These are phyloP conservation scores for Hirsutella minnesotensis DNA, from an alignment of 2,329 filamentous ascomycete species.

Conservation along the genomic window DNA sequence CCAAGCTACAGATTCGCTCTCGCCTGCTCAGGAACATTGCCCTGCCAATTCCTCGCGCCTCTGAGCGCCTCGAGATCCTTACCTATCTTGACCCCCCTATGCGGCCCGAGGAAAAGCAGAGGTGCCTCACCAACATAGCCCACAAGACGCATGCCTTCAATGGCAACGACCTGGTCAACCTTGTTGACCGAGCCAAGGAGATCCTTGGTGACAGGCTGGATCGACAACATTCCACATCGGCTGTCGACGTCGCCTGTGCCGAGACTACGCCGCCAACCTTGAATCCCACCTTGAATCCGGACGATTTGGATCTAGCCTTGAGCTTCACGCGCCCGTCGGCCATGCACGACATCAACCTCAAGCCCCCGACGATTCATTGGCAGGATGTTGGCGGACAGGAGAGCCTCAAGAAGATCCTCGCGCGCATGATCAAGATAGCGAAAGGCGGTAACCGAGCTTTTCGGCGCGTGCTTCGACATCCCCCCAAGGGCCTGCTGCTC, in stretches of 20 bases:
- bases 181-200: slow-evolving; percentile 33
- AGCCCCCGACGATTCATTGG: slow-evolving; percentile 79
- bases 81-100: slow-evolving; percentile 41
- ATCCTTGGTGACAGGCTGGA: slow-evolving; percentile 15
- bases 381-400: slow-evolving; percentile 79
- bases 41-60: slow-evolving; percentile 63
- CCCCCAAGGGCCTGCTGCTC: slow-evolving; percentile 72
- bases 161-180: slow-evolving; percentile 58
- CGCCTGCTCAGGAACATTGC: slow-evolving; percentile 58
- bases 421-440: slow-evolving; percentile 33
- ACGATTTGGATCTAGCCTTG: slow-evolving; percentile 55
- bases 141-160: slow-evolving; percentile 81
- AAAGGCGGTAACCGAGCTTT: slow-evolving; percentile 22
- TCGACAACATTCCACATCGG: slow-evolving; percentile 2
- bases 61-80: slow-evolving; percentile 63
- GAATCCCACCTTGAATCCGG: slow-evolving; percentile 18
- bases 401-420: slow-evolving; percentile 53
- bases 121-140: slow-evolving; percentile 47
- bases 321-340: slow-evolving; percentile 64
- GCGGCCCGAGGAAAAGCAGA: slow-evolving; percentile 34
- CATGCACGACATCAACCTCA: slow-evolving; percentile 80
- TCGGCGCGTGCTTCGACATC: slow-evolving; percentile 31
- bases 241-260: slow-evolving; percentile 3
- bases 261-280: slow-evolving; percentile 1
- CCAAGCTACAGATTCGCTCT: slow-evolving; percentile 50